These are phyloP conservation scores for Ophiostoma sp. DNA, from an alignment of 2,329 filamentous ascomycete genomes.

Conservation along the genomic window DNA sequence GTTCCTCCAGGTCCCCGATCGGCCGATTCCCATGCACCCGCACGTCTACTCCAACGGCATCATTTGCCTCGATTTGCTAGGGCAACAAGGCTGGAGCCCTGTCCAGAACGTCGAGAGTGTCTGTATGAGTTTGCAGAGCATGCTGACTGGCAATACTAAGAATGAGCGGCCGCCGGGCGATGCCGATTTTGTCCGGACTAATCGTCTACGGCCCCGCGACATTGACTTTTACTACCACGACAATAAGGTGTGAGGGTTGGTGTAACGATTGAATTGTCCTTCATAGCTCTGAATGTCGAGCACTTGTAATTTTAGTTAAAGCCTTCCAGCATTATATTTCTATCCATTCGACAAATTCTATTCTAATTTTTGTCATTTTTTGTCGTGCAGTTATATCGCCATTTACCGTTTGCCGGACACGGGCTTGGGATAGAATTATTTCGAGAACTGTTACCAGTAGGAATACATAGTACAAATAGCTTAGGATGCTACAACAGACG, in stretches of 20 bases:
- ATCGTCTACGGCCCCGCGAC: conserved; percentile 77
- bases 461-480: too few relatives aligned
- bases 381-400: background rate
- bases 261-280: background rate
- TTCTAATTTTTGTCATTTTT: background rate
- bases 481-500: background rate
- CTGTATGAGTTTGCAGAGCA: conserved; percentile 96
- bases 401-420: background rate
- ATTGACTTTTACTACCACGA: conserved; percentile 96
- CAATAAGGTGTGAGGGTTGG: conserved; percentile 64
- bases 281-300: background rate
- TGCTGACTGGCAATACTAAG: conserved; percentile 93
- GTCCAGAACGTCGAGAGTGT: conserved; percentile 97
- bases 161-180: conserved; percentile 89
- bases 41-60: conserved; percentile 99
- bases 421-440: too few relatives aligned
- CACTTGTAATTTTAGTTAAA: background rate
- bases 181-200: conserved; percentile 80
- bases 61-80: conserved; percentile 93
- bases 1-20: conserved; percentile 67
- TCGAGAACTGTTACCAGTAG: too few relatives aligned
- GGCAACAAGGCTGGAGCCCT: conserved; percentile 86
- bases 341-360: background rate
- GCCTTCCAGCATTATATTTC: background rate
- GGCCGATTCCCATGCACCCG: conserved; percentile 86